Evolutionary conservation across 768 basidiomycete genomes (phyloP).

Genomic region (Mycena indigotica): DNA sequence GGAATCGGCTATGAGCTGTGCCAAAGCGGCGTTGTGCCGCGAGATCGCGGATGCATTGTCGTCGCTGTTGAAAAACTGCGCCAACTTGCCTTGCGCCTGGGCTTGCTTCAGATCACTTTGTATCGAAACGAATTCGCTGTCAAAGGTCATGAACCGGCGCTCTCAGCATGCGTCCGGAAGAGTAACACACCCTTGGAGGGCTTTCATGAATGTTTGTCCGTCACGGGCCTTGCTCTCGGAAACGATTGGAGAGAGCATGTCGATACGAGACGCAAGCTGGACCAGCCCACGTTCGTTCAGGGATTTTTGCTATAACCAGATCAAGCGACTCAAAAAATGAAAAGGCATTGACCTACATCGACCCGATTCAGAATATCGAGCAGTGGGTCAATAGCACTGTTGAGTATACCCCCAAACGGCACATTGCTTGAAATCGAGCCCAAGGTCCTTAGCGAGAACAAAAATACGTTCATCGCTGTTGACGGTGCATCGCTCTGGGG

Average conservation of each 20-base stretch:
- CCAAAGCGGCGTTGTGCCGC: neutral
- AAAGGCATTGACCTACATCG: neutral
- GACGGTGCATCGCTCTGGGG: neutral
- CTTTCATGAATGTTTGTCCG: neutral
- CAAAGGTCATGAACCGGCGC: neutral
- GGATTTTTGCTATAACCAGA: neutral
- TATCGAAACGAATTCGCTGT: neutral
- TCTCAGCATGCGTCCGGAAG: neutral
- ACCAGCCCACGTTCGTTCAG: neutral
- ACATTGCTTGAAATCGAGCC: neutral
- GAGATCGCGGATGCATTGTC: neutral
- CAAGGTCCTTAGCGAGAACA: neutral
- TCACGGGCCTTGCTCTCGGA: neutral
- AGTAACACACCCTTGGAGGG: neutral
- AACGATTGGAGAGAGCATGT: neutral
- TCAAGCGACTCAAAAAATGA: neutral
- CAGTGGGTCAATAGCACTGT: neutral
- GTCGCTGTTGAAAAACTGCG: neutral
- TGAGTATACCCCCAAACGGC: neutral
- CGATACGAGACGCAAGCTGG: neutral
- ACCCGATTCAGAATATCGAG: neutral
- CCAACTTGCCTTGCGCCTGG: neutral
- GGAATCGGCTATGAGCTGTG: conserved; percentile 34
- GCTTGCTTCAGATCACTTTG: neutral
- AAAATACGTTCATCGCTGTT: neutral